These are phyloP conservation scores for Trichoderma guizhouense DNA, from an alignment of 2,329 filamentous ascomycete genomes.

Conservation along the genomic window DNA sequence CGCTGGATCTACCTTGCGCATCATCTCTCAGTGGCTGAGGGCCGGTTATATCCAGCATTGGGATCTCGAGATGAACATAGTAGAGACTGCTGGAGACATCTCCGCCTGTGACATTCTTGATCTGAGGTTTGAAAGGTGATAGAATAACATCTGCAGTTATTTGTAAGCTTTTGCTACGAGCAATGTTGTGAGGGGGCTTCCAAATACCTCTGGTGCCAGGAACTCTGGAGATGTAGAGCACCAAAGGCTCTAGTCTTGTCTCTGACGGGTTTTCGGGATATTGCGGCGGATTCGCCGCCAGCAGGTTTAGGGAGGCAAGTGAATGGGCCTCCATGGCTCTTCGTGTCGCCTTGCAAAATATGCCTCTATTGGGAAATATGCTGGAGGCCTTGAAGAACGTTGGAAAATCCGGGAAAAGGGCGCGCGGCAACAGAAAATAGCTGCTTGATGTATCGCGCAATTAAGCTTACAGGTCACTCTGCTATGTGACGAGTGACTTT, in stretches of 20 bases:
- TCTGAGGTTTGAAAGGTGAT: conserved; percentile 81
- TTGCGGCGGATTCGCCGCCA: conserved; percentile 82
- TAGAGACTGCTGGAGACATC: conserved; percentile 88
- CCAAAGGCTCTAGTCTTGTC: conserved; percentile 65
- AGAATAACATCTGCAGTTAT: conserved; percentile 75
- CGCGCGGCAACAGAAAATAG: not conserved
- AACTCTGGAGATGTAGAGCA: conserved; percentile 88
- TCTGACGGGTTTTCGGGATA: conserved; percentile 77
- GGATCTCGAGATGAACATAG: conserved; percentile 70
- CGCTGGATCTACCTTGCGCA: conserved; percentile 40
- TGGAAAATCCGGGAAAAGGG: not conserved
- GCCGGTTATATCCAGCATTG: conserved; percentile 50
- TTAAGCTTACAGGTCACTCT: not conserved
- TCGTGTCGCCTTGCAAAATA: not conserved
- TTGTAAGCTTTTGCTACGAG: conserved; percentile 17
- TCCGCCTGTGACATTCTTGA: conserved; percentile 82
- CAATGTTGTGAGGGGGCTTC: not conserved
- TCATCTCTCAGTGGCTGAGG: conserved; percentile 29
- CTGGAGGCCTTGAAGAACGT: not conserved
- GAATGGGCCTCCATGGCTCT: conserved; percentile 71
- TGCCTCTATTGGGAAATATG: not conserved
- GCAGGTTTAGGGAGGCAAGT: conserved; percentile 70
- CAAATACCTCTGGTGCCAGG: conserved; percentile 80
- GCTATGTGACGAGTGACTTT: not conserved
- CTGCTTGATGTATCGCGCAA: not conserved